A percentile compares a stretch with the other conserved stretches of the same genome.
phyloP scores from a whole-genome alignment of 192 early-diverging fungal species.

The Dimargaris verticillata region DNA sequence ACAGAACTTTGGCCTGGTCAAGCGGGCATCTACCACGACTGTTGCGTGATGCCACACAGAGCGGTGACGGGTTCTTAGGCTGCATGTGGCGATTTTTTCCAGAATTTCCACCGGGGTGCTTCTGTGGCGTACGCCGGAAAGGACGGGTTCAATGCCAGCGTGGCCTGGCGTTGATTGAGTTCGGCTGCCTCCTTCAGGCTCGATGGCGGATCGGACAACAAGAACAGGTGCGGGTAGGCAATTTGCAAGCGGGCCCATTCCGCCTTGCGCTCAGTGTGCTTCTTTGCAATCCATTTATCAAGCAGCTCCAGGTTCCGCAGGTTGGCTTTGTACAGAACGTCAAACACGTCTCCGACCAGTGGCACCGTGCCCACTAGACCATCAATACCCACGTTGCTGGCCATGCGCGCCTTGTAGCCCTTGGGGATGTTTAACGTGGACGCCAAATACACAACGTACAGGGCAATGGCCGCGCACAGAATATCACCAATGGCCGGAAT shows the following conservation, averaged over 20 bases:
- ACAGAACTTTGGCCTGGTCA: no score
- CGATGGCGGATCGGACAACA: not conserved
- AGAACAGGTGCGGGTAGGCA: not conserved
- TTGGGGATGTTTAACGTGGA: conserved; percentile 17
- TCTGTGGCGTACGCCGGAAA: no score
- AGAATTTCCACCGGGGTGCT: no score
- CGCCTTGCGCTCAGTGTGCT: not conserved
- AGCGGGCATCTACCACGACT: no score
- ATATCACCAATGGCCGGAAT: conserved; percentile 26
- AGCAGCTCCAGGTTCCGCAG: conserved; percentile 23
- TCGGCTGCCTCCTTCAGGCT: not conserved
- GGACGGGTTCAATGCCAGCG: no score
- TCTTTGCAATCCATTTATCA: conserved; percentile 15
- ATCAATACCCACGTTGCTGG: conserved; percentile 24
- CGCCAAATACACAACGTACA: conserved; percentile 19
- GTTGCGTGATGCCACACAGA: no score
- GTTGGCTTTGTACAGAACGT: conserved; percentile 27
- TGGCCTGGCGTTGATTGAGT: not conserved
- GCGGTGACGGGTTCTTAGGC: no score
- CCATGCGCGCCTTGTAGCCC: conserved; percentile 21
- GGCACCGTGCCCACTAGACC: conserved; percentile 25
- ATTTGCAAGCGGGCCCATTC: not conserved
- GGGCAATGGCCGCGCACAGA: conserved; percentile 18
- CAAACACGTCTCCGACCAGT: conserved; percentile 26
- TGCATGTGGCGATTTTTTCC: no score